Evolutionary conservation across 1,284 basidiomycete species (phyloP).

Genomic region (Ganoderma boninense): DNA sequence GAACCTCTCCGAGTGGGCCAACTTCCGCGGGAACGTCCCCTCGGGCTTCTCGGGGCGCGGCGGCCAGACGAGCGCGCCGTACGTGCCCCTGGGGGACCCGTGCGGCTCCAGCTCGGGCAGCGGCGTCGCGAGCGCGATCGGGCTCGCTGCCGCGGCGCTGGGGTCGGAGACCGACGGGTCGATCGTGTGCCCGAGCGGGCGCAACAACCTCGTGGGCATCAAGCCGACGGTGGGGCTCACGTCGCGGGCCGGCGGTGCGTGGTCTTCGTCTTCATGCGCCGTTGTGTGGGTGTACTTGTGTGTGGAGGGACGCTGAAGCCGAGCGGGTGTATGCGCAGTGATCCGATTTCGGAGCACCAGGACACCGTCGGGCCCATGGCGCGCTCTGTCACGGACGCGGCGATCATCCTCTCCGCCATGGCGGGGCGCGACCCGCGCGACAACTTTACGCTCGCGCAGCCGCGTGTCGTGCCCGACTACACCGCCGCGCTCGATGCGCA

Average conservation of each 20-base stretch:
- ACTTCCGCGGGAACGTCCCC: conserved; percentile 40
- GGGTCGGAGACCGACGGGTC: conserved; percentile 76
- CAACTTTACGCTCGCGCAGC: conserved; percentile 52
- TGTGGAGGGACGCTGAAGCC: background rate
- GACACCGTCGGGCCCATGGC: conserved; percentile 60
- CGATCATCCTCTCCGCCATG: conserved; percentile 51
- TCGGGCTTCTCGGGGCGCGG: conserved; percentile 52
- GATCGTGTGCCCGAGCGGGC: conserved; percentile 57
- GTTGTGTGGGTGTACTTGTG: too few relatives aligned
- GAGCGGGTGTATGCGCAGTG: conserved; percentile 40
- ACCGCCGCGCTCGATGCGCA: conserved; percentile 45
- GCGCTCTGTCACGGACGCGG: conserved; percentile 55
- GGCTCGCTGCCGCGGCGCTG: conserved; percentile 64
- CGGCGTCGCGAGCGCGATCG: conserved; percentile 68
- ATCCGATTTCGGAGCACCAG: conserved; percentile 59
- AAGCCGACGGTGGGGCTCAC: conserved; percentile 71
- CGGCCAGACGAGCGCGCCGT: conserved; percentile 49
- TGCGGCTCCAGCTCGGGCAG: conserved; percentile 70
- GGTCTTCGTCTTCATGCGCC: conserved; percentile 17
- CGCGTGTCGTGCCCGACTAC: conserved; percentile 49
- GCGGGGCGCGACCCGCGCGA: conserved; percentile 55
- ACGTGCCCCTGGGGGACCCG: conserved; percentile 50
- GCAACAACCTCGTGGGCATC: conserved; percentile 57
- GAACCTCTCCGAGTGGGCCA: conserved; percentile 42
- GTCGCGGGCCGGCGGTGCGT: conserved; percentile 64